These are phyloP conservation scores for Carex myosuroides DNA, from an alignment of 176 grass and related monocot genomes.

Conservation along the genomic window DNA sequence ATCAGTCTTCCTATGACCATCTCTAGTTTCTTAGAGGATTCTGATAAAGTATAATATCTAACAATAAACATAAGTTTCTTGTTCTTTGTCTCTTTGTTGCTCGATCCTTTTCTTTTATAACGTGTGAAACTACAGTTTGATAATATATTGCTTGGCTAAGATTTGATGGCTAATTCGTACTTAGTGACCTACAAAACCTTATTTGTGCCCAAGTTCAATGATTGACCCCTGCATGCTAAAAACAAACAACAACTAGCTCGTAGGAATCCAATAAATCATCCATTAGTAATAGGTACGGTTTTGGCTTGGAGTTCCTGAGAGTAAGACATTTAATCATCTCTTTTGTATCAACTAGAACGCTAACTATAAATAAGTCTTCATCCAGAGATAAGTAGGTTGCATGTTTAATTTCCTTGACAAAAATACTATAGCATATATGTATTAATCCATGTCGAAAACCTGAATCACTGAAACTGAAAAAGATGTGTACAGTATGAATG, in stretches of 20 bases:
- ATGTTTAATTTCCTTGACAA: neutral
- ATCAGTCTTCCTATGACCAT: neutral
- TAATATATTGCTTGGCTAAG: neutral
- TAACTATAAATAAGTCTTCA: neutral
- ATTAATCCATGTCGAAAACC: neutral
- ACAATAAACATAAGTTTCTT: neutral
- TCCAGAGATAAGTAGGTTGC: neutral
- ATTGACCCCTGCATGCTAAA: neutral
- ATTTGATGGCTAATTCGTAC: neutral
- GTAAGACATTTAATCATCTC: neutral
- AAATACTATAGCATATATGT: neutral
- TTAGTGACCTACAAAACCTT: neutral
- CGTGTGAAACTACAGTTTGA: neutral
- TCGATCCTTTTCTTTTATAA: too few relatives aligned
- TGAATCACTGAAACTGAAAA: neutral
- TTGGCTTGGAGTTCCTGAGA: neutral
- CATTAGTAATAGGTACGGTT: neutral
- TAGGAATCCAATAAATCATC: neutral
- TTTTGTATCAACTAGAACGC: neutral
- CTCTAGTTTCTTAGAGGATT: neutral
- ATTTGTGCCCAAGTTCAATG: neutral
- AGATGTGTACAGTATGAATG: too few relatives aligned
- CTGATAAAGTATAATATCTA: neutral
- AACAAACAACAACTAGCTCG: neutral
- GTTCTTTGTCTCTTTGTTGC: neutral